Evolutionary conservation across 495 filamentous ascomycete genomes (phyloP).

Genomic region (Penicillium paradoxum): DNA sequence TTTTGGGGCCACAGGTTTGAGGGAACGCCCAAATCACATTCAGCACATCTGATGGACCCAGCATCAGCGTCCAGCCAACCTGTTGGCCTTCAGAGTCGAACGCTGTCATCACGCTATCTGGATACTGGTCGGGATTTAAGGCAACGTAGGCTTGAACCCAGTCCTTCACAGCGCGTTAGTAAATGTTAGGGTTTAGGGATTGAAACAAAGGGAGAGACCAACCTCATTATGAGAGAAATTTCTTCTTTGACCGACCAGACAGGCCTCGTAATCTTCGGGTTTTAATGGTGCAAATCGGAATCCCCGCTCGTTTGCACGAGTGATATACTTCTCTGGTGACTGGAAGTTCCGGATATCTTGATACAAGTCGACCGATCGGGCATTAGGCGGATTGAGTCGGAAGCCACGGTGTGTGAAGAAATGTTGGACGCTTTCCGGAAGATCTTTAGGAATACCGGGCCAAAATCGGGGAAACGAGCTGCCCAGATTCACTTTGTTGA

Average conservation of each 20-base stretch:
- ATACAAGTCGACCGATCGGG: constrained; percentile 40
- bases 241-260: constrained; percentile 38
- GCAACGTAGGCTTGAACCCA: constrained; percentile 45
- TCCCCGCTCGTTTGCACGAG: constrained; percentile 28
- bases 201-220: constrained; percentile 1
- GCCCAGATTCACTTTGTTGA: constrained; percentile 31
- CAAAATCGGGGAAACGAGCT: constrained; percentile 47
- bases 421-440: constrained; percentile 29
- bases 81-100: constrained; percentile 38
- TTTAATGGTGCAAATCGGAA: constrained; percentile 40
- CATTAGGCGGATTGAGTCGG: constrained; percentile 21
- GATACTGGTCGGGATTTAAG: constrained; percentile 37
- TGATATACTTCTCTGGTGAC: constrained; percentile 32
- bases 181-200: neutral
- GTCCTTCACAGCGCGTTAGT: constrained; percentile 23
- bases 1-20: constrained; percentile 39
- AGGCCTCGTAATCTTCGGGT: constrained; percentile 37
- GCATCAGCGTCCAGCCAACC: constrained; percentile 49
- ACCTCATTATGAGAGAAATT: constrained; percentile 43
- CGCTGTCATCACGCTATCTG: constrained; percentile 43
- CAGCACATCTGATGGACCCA: constrained; percentile 27
- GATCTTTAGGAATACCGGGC: constrained; percentile 42
- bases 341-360: constrained; percentile 37
- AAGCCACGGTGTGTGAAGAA: constrained; percentile 48
- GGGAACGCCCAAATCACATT: constrained; percentile 43